Evolutionary conservation across 306 rosid genomes (phyloP), one percentile per base, ranked within the genome.

Genomic region (Inga laurina): DNA sequence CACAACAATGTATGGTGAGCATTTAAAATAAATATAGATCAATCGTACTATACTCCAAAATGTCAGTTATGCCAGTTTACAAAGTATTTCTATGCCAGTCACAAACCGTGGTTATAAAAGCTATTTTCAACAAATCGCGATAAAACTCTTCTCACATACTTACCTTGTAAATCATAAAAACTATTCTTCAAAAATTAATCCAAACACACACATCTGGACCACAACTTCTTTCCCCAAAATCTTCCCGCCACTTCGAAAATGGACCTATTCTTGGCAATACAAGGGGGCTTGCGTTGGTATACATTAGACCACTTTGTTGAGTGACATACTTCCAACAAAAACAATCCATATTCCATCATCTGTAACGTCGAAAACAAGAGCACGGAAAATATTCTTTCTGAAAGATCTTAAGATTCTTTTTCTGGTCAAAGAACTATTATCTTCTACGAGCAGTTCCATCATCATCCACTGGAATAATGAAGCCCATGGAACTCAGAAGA

Each of bases 211-310:
- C 1, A 9, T 61, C 21, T 48, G 37, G 46, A 18, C 46, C 70
- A 70, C 1, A 18, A 52, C 30, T 22, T 46, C 10, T 32, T 39
- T 68, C 13, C 44, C 13, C 4, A 71, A 18, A 51, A 37, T 49
- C 72, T 57, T 82, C 21, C 54, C 46, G 11, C 24, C 39, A 76
- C 48, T n/a, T 45, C 3, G 62, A 81, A 62, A n/a, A 39, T 70
- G 74, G 67, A 70, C 54, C 44, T 24, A 34, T 83, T 59, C 44
- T n/a, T 49, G 10, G 48, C 76, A 13, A 51, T 61, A 7, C 24
- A 11, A 54, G 30, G 82, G 62, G 76, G 72, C 71, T 6, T 69
- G 54, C 54, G 72, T 81, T 59, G 27, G 27, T 67, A 48, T 62
- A 61, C 56, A 37, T 57, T 37, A 68, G 78, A 84, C 61, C 68